Base-by-base conservation (phyloP, 306 rosid species). In the Ochetophila trinervis region DNA sequence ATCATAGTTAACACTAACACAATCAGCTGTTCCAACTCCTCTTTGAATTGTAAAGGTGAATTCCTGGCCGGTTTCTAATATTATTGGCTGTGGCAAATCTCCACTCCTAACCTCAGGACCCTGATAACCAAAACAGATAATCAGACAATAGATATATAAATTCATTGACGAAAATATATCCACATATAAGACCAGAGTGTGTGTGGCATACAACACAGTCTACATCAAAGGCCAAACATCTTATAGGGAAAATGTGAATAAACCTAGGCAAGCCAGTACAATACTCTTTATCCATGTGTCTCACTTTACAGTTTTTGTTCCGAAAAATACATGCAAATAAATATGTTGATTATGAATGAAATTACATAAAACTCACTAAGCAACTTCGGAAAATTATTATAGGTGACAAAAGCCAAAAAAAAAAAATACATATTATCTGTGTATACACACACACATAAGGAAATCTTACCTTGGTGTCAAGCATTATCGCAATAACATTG, bases 51-150 rank as follows among this genome's bases (percentile, higher is more conserved):
- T 88, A 63, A 91, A 91, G 45, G 97, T 91, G 72, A 91, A 91
- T 56, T 88, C 97, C 72, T 91, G 96, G 44, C 97, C 97, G 32
- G 56, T 37, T 53, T 32, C 23, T 60, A 88, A 86, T 21, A 37
- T 32, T 34, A 91, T 78, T 70, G 97, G 91, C 66, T 88, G 96
- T 4, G 89, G 96, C 76, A 91, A 77, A 76, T 91, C 97, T 62
- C 97, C 97, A 60, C 97, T 91, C 85, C 97, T 86, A 63, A 91
- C 97, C 80, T 91, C 96, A 52, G 96, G 96, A 57, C 97, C 97
- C 97, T 91, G 83, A 48, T 10, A 63, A 68, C 35, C 42, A 34
- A 70, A 48, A 37, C 59, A 58, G 67, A 37, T 4, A 0, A 65
- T n/a, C 54, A 61, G 47, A 3, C 53, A 69, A 74, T 35, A 17